phyloP scores from a whole-genome alignment of 441 rosid genomes.

The California macrophylla region DNA sequence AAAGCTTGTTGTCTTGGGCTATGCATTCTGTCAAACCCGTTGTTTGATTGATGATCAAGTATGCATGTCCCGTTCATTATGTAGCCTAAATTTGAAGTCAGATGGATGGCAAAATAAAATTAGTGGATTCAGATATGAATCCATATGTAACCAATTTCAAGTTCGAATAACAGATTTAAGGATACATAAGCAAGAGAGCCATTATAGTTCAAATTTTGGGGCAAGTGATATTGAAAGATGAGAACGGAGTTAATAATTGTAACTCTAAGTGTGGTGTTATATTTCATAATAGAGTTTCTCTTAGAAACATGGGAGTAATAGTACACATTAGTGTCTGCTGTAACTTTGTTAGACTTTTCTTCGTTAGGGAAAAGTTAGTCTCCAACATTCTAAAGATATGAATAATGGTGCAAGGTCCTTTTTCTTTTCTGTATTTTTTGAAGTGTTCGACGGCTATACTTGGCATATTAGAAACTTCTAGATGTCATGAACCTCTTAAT shows the following conservation, averaged over 20 bases:
- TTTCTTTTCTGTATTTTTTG: background rate
- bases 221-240: slow-evolving; percentile 1
- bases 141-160: background rate
- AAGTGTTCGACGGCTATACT: background rate
- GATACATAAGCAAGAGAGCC: background rate
- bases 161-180: background rate
- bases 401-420: background rate
- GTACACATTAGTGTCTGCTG: background rate
- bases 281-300: background rate
- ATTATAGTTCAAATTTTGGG: background rate
- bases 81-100: background rate
- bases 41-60: background rate
- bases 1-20: background rate
- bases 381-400: background rate
- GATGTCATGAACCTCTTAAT: background rate
- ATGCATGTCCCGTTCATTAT: background rate
- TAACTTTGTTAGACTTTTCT: background rate
- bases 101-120: background rate
- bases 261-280: background rate
- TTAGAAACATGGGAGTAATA: background rate
- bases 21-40: background rate
- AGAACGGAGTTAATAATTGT: no score
- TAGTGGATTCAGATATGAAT: background rate
- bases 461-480: background rate
- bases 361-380: background rate